Evolutionary conservation across 257 asterid genomes (phyloP).

Genomic region (Misopates orontium): DNA sequence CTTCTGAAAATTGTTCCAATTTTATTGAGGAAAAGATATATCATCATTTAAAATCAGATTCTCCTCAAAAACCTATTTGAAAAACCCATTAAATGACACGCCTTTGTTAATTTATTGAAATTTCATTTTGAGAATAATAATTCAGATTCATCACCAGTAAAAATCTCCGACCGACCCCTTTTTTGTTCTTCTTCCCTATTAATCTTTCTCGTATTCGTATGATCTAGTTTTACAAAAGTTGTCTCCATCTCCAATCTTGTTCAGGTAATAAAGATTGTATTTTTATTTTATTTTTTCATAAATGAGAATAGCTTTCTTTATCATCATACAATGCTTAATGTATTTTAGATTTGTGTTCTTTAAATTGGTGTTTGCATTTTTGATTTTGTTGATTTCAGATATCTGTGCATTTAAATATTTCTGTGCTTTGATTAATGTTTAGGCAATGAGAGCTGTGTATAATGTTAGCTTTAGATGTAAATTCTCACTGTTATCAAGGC

Average conservation of each 20-base stretch:
- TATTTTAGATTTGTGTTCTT: constrained; percentile 2
- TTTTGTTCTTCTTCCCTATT: background rate
- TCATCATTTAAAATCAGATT: background rate
- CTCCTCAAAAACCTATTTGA: background rate
- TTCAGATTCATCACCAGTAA: background rate
- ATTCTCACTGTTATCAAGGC: background rate
- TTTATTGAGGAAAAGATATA: too few species aligned
- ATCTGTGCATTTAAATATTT: constrained; percentile 10
- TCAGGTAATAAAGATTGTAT: background rate
- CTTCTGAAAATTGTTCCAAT: background rate
- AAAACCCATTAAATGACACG: background rate
- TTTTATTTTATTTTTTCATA: constrained; percentile 8
- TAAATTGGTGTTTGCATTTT: constrained; percentile 4
- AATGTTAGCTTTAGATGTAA: constrained; percentile 1
- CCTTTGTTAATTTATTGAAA: background rate
- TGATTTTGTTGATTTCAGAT: constrained; percentile 8
- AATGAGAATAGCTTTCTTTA: background rate
- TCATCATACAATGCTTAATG: background rate
- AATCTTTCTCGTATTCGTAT: background rate
- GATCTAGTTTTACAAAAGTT: background rate
- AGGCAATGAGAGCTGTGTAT: background rate
- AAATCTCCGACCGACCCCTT: background rate
- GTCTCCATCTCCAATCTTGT: background rate
- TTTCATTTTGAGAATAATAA: too few species aligned
- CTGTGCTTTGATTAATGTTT: constrained; percentile 3